Evolutionary conservation across 2,329 filamentous ascomycete species (phyloP).

Genomic region (Epichloe coenophiala): DNA sequence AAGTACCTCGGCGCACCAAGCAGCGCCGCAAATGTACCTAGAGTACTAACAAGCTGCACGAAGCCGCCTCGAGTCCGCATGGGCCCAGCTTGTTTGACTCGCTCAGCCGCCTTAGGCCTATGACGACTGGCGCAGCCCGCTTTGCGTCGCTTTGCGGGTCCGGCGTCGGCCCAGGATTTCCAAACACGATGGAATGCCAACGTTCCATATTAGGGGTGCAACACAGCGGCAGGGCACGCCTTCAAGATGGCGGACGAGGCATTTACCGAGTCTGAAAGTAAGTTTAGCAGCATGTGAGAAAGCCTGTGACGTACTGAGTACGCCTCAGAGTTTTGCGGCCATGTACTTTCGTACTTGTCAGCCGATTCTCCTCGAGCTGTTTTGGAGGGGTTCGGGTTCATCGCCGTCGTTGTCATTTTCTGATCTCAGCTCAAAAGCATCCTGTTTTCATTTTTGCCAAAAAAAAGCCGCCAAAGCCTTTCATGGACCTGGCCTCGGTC

Average conservation of each 20-base stretch:
- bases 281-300: conserved; percentile 4
- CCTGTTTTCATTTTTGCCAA: not conserved
- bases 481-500: conserved; percentile 2
- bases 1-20: not conserved
- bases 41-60: not conserved
- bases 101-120: not conserved
- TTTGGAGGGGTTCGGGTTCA: not conserved
- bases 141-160: conserved; percentile 5
- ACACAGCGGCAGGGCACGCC: conserved; percentile 4
- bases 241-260: conserved; percentile 9
- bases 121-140: conserved; percentile 1
- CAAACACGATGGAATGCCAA: conserved; percentile 3
- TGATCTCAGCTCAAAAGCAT: not conserved
- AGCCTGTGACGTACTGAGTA: not conserved
- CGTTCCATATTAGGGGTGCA: conserved; percentile 1
- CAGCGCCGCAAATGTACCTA: not conserved
- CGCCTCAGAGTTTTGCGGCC: not conserved
- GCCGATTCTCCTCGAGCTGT: not conserved
- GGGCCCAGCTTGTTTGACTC: no score
- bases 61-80: not conserved
- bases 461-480: not conserved
- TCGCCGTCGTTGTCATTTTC: conserved; percentile 2
- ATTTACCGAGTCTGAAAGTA: conserved; percentile 6
- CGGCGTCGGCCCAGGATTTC: conserved; percentile 2
- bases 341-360: not conserved